Percentiles rank a stretch among this genome's conserved stretches.
phyloP scores from a whole-genome alignment of 1,139 yeast species.

The Magnusiomyces paraingens region DNA sequence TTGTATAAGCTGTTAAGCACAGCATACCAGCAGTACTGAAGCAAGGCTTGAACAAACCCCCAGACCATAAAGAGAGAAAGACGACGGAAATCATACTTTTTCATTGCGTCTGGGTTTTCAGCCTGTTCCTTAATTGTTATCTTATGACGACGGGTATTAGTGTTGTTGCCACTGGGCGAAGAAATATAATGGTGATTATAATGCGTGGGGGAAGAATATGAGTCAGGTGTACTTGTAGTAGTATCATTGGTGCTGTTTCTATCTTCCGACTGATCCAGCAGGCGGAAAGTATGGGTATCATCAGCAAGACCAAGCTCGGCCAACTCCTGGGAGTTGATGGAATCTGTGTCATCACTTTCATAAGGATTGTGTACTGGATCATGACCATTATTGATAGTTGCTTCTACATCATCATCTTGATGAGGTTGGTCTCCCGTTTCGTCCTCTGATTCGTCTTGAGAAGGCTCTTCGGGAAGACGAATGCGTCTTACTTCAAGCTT shows the following conservation, averaged over 20 bases:
- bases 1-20: constrained; percentile 64
- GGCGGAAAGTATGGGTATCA: constrained; percentile 8
- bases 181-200: constrained; percentile 14
- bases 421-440: background rate
- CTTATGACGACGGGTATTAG: constrained; percentile 11
- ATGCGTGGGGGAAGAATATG: constrained; percentile 16
- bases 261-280: no score
- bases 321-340: constrained; percentile 29
- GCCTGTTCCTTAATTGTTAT: constrained; percentile 28
- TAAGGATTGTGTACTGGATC: background rate
- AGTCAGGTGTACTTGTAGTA: background rate
- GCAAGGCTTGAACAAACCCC: constrained; percentile 73
- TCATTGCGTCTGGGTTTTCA: constrained; percentile 34
- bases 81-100: constrained; percentile 56
- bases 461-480: constrained; percentile 26
- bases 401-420: no score
- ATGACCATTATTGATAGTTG: background rate
- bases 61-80: constrained; percentile 77
- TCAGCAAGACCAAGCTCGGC: constrained; percentile 31
- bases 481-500: constrained; percentile 34
- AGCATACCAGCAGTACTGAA: constrained; percentile 86
- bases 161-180: constrained; percentile 17
- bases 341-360: constrained; percentile 8
- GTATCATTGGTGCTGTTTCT: no score
- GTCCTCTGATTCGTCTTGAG: constrained; percentile 9